phyloP scores from a whole-genome alignment of 345 rosid species.

The Cochlearia excelsa region DNA sequence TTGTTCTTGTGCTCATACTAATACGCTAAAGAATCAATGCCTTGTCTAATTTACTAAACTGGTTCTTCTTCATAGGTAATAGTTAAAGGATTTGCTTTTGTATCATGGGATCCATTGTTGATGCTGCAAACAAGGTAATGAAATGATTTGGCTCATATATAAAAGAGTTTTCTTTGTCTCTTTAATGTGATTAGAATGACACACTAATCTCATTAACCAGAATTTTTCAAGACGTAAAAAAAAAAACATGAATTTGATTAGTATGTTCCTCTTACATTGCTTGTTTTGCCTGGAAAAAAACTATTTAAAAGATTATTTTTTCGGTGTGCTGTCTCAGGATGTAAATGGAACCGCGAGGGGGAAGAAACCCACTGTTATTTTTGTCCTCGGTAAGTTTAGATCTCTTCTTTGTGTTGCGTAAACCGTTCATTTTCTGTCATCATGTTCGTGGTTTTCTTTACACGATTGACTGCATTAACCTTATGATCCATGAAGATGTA shows the following conservation, averaged over 20 bases:
- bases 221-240: too few relatives aligned
- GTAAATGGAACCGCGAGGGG: conserved; percentile 38
- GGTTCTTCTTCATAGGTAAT: conserved; percentile 21
- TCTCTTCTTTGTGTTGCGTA: neutral
- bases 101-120: conserved; percentile 61
- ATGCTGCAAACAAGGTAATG: conserved; percentile 52
- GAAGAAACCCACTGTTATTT: conserved; percentile 77
- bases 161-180: neutral
- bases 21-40: neutral
- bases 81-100: conserved; percentile 19
- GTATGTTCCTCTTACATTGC: too few relatives aligned
- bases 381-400: conserved; percentile 70
- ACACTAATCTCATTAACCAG: neutral
- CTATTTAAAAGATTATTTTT: neutral
- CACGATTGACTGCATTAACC: neutral
- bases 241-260: too few relatives aligned
- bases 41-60: too few relatives aligned
- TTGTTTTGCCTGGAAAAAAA: neutral
- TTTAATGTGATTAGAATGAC: neutral
- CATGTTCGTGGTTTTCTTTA: neutral
- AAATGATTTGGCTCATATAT: neutral
- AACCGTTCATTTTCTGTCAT: neutral
- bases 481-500: conserved; percentile 3
- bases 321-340: neutral
- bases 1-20: too few relatives aligned